phyloP scores from a whole-genome alignment of 2,329 filamentous ascomycete genomes.

The Xylaria sp. region DNA sequence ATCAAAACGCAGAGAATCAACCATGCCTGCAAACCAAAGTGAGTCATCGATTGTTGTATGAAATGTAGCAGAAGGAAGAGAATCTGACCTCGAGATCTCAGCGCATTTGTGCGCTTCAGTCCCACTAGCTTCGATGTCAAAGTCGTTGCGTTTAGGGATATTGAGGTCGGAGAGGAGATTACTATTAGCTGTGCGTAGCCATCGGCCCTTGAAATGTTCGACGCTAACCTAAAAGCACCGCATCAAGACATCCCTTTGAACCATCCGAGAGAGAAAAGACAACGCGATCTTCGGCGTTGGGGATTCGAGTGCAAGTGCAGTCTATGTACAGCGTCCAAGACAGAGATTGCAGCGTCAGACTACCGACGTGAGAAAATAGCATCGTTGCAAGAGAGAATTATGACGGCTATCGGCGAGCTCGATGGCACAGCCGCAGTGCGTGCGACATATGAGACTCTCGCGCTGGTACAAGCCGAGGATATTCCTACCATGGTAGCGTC shows the following conservation, averaged over 20 bases:
- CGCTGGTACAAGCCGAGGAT: slow-evolving; percentile 47
- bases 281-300: slow-evolving; percentile 47
- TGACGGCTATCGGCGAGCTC: slow-evolving; percentile 44
- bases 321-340: slow-evolving; percentile 47
- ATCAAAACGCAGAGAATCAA: slow-evolving; percentile 44
- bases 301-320: slow-evolving; percentile 51
- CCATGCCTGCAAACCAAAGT: slow-evolving; percentile 53
- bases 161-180: slow-evolving; percentile 45
- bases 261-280: slow-evolving; percentile 45
- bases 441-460: slow-evolving; percentile 46
- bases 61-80: not conserved
- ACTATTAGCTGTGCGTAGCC: slow-evolving; percentile 44
- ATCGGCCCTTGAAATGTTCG: not conserved
- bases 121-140: slow-evolving; percentile 44
- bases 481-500: slow-evolving; percentile 49
- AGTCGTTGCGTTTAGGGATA: slow-evolving; percentile 43
- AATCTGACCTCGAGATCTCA: slow-evolving; percentile 33
- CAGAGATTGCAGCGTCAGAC: slow-evolving; percentile 48
- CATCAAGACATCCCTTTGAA: slow-evolving; percentile 48
- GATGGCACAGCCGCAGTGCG: slow-evolving; percentile 47
- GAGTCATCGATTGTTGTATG: slow-evolving; percentile 27
- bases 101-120: slow-evolving; percentile 50
- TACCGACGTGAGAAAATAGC: slow-evolving; percentile 48
- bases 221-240: not conserved
- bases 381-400: slow-evolving; percentile 42